Base-by-base conservation (phyloP, 495 filamentous ascomycete genomes). In the Hamigera avellanea region DNA sequence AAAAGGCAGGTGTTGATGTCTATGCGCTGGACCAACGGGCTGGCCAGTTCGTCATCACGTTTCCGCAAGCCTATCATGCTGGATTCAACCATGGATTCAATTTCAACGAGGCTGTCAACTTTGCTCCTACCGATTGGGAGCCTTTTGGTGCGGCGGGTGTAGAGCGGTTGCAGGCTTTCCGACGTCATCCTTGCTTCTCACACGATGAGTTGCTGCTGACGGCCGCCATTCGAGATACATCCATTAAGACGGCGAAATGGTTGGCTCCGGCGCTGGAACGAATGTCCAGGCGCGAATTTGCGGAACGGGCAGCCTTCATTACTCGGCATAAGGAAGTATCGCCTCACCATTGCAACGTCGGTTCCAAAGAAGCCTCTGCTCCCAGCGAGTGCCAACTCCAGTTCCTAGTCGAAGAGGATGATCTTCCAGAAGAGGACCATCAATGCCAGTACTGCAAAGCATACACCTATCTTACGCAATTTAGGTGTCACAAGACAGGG, bases 91-190 rank as follows among this genome's bases (percentile, higher is more conserved):
- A 82, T 53, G 91, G 81, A 6, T 98, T 99, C 70, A 99, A 99
- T 52, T 95, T 96, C 64, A 99, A 99, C 41, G 91, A 99, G 53
- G 91, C 91, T 1, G 91, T 99, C 40, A 99, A 99, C 53, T 96
- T 99, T 57, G 93, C 91, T 2, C 91, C 91, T 8, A 65, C 63
- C n/a, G 91, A 96, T 52, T 99, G 91, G 91, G 91, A 96, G 52
- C 88, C 86, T 0, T 91, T 76, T 62, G 91, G 91, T 4, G 82
- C 89, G 41, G 67, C 74, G 27, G 88, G 89, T 14, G 87, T 95
- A 3, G 76, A 87, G 46, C 73, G 89, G 35, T 70, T 96, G 18
- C 83, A 91, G 48, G 74, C 75, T 14, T 98, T 95, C 59, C 78
- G 91, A 40, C 74, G 86, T 26, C 86, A 93, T 44, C 87, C 91